phyloP scores from a whole-genome alignment of 306 rosid species.

The Astragalus glycyphyllos region DNA sequence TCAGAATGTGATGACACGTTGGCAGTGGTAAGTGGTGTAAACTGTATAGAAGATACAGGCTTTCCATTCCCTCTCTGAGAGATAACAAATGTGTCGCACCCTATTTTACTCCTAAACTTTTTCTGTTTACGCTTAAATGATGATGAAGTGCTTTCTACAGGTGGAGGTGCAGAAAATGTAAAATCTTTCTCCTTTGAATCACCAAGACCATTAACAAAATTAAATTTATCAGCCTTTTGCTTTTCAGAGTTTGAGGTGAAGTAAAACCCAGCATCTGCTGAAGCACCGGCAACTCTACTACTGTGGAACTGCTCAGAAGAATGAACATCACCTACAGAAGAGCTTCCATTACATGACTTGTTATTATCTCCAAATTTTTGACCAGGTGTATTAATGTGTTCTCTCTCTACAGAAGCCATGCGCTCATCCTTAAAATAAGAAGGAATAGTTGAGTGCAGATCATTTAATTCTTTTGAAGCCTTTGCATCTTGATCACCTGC shows the following conservation, averaged over 20 bases:
- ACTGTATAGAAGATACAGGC: constrained; percentile 54
- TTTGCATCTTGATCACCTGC: constrained; percentile 52
- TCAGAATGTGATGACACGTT: constrained; percentile 47
- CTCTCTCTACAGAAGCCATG: constrained; percentile 45
- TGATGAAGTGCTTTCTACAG: constrained; percentile 47
- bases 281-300: constrained; percentile 42
- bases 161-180: constrained; percentile 66
- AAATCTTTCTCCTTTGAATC: constrained; percentile 51
- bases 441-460: constrained; percentile 46
- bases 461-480: constrained; percentile 45
- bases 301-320: constrained; percentile 48
- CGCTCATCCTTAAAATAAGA: constrained; percentile 46
- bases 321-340: constrained; percentile 28
- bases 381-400: constrained; percentile 37
- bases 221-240: constrained; percentile 45
- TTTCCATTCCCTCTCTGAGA: constrained; percentile 56
- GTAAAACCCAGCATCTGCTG: constrained; percentile 47
- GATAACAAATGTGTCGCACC: constrained; percentile 47
- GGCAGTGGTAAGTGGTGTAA: constrained; percentile 46
- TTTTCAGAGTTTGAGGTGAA: constrained; percentile 45
- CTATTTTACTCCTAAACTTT: constrained; percentile 61
- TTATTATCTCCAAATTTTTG: constrained; percentile 35
- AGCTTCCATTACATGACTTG: constrained; percentile 36
- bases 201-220: constrained; percentile 49
- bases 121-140: constrained; percentile 53